phyloP scores from a whole-genome alignment of 2,329 filamentous ascomycete species.

The Nigrospora oryzae region DNA sequence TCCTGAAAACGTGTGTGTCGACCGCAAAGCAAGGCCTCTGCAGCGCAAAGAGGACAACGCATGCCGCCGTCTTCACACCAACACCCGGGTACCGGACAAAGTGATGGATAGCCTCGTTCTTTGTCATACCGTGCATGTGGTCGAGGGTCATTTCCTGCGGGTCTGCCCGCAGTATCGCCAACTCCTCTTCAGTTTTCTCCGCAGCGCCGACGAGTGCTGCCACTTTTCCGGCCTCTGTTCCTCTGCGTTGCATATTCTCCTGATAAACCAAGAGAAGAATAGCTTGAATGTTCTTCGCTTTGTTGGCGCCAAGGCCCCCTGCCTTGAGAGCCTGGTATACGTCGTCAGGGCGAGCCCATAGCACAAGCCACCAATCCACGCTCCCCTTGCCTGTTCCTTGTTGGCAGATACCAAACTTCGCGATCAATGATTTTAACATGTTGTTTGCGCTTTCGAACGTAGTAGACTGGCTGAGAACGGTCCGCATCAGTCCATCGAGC shows the following conservation, averaged over 20 bases:
- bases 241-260: slow-evolving; percentile 45
- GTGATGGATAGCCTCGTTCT: slow-evolving; percentile 40
- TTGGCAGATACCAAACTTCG: slow-evolving; percentile 53
- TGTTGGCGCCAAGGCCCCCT: slow-evolving; percentile 63
- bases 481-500: slow-evolving; percentile 44
- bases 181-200: slow-evolving; percentile 31
- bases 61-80: slow-evolving; percentile 49
- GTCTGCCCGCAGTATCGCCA: slow-evolving; percentile 48
- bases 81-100: slow-evolving; percentile 43
- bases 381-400: slow-evolving; percentile 60
- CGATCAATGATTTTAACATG: slow-evolving; percentile 57
- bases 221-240: slow-evolving; percentile 30
- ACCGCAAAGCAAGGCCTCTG: slow-evolving; percentile 46
- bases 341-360: slow-evolving; percentile 45
- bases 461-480: slow-evolving; percentile 43
- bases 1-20: slow-evolving; percentile 47
- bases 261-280: slow-evolving; percentile 66
- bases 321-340: slow-evolving; percentile 61
- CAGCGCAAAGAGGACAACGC: slow-evolving; percentile 48
- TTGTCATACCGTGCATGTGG: slow-evolving; percentile 34
- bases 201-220: slow-evolving; percentile 32
- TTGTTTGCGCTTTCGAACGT: slow-evolving; percentile 45
- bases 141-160: slow-evolving; percentile 50
- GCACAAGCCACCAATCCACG: slow-evolving; percentile 68
- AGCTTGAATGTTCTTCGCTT: slow-evolving; percentile 63